Percentiles rank a stretch among this genome's conserved stretches.
phyloP scores from a whole-genome alignment of 805 yeast genomes.

The Wickerhamomyces strasburgensis region DNA sequence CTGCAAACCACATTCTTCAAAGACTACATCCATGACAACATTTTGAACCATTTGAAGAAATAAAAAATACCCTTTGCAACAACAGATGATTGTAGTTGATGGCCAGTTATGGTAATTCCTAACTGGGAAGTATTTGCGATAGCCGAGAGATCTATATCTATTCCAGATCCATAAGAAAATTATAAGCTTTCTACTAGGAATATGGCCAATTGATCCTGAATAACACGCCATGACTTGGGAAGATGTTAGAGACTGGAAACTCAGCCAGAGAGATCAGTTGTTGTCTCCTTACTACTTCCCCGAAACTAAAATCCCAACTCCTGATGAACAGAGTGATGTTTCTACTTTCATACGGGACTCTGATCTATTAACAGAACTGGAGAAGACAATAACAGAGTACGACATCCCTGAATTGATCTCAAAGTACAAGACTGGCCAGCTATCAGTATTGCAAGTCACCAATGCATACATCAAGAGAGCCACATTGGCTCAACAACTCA shows the following conservation, averaged over 20 bases:
- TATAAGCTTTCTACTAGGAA: no score
- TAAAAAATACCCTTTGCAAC: background rate
- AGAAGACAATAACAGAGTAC: background rate
- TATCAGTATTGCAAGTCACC: conserved; percentile 28
- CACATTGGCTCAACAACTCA: conserved; percentile 59
- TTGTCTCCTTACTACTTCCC: background rate
- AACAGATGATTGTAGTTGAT: no score
- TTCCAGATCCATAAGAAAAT: no score
- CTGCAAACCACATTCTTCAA: background rate
- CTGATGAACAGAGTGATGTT: background rate
- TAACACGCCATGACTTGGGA: background rate
- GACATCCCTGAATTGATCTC: background rate
- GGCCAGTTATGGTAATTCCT: no score
- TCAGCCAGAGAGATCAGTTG: background rate
- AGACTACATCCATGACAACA: background rate
- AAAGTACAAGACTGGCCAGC: conserved; percentile 9
- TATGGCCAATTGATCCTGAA: no score
- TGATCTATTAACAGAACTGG: background rate
- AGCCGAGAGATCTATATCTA: no score
- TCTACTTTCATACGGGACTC: background rate
- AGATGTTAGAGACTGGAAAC: background rate
- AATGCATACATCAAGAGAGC: conserved; percentile 39
- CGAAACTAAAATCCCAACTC: background rate
- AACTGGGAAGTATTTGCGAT: no score
- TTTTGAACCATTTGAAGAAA: background rate